Conservation (phyloP, 2,329 filamentous ascomycete species). For the Hypoxylon sp. region DNA sequence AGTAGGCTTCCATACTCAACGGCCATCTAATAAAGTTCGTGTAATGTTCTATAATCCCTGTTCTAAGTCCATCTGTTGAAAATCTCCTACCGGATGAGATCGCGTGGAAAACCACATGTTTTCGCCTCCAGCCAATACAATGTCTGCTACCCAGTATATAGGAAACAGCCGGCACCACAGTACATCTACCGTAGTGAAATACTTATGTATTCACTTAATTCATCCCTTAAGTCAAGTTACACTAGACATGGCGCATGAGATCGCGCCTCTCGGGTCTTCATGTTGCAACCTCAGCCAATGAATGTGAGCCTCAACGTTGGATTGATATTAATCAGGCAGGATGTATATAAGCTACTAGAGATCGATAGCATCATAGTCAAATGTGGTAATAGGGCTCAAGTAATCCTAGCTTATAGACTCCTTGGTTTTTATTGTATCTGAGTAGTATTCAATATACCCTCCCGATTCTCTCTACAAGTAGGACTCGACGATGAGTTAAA, state of each 20-base stretch:
- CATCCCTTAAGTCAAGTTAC: neutral
- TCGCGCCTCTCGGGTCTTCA: neutral
- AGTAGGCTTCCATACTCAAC: neutral
- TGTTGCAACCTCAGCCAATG: constrained; percentile 21
- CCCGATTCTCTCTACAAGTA: neutral
- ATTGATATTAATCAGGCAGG: constrained; percentile 27
- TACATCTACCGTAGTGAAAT: constrained; percentile 15
- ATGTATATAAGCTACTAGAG: neutral
- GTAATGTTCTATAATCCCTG: constrained; percentile 3
- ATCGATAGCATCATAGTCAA: constrained; percentile 7
- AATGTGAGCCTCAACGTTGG: constrained; percentile 6
- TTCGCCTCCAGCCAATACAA: constrained; percentile 7
- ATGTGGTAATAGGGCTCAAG: constrained; percentile 4
- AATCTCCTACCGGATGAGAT: constrained; percentile 12
- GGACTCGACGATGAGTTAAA: neutral
- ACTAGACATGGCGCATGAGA: constrained; percentile 2
- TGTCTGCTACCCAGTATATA: constrained; percentile 7
- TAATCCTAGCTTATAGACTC: constrained; percentile 1
- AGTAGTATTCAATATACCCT: neutral
- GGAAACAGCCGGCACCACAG: constrained; percentile 21
- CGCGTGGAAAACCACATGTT: constrained; percentile 17
- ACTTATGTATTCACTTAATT: neutral
- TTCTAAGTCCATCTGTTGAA: neutral
- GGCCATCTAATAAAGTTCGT: neutral
- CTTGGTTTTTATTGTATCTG: neutral